These are phyloP conservation scores for Parmales sp. DNA, from an alignment of 108 stramenopile genomes.

Conservation along the genomic window DNA sequence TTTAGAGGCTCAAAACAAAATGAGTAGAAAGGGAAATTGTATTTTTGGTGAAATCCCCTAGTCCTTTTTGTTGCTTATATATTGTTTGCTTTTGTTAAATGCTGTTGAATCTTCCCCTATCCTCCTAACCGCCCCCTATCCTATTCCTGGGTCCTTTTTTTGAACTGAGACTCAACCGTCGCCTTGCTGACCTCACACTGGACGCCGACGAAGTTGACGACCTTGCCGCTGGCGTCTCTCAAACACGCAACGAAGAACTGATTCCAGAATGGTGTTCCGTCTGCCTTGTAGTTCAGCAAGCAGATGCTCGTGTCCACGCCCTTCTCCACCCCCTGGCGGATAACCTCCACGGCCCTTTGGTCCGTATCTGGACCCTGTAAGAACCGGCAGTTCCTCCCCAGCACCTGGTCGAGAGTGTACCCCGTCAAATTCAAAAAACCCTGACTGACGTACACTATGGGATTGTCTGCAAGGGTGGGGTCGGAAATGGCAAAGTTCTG, in stretches of 20 bases:
- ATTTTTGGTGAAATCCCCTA: conserved; percentile 2
- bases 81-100: conserved; percentile 6
- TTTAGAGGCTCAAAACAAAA: conserved; percentile 8
- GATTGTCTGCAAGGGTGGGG: conserved; percentile 90
- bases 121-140: neutral
- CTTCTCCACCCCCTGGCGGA: conserved; percentile 67
- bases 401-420: conserved; percentile 78
- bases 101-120: neutral
- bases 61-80: neutral
- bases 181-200: conserved; percentile 87
- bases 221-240: conserved; percentile 80
- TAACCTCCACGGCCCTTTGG: conserved; percentile 67
- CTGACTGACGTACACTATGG: conserved; percentile 83
- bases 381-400: conserved; percentile 94
- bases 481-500: conserved; percentile 97
- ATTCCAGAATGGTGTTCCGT: conserved; percentile 95
- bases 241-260: conserved; percentile 93
- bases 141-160: conserved; percentile 34
- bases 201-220: conserved; percentile 92
- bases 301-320: conserved; percentile 77
- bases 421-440: conserved; percentile 90
- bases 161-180: conserved; percentile 72
- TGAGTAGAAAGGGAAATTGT: neutral
- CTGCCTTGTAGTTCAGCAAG: conserved; percentile 83
- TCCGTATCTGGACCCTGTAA: conserved; percentile 92